Evolutionary conservation across 2,329 filamentous ascomycete species (phyloP).

Genomic region (Pyrenophora tritici-repentis): DNA sequence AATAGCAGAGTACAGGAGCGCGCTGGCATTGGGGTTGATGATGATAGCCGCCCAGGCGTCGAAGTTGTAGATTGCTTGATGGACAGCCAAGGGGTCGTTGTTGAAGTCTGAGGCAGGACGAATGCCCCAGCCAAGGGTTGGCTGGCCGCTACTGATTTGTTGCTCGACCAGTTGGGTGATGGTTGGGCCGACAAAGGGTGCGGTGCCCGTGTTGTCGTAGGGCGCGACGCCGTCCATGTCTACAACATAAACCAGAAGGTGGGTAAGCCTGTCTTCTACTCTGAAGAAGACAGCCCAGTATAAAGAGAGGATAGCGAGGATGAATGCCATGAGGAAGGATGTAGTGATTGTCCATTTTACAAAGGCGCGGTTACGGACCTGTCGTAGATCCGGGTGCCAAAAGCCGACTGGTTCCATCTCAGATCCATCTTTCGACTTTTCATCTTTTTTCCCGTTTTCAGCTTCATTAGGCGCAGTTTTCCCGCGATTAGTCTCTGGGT

Average conservation of each 20-base stretch:
- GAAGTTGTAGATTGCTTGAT: conserved; percentile 63
- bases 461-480: conserved; percentile 11
- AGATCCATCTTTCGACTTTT: conserved; percentile 14
- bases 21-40: conserved; percentile 66
- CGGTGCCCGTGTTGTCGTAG: conserved; percentile 50
- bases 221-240: conserved; percentile 66
- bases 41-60: conserved; percentile 66
- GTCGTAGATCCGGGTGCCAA: conserved; percentile 49
- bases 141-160: conserved; percentile 47
- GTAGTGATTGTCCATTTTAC: conserved; percentile 52
- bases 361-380: conserved; percentile 49
- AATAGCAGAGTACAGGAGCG: conserved; percentile 61
- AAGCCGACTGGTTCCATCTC: conserved; percentile 51
- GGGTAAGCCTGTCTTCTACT: conserved; percentile 52
- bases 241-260: conserved; percentile 61
- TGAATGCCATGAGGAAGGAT: conserved; percentile 59
- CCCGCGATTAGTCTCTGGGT: conserved; percentile 12
- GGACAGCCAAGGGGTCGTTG: conserved; percentile 61
- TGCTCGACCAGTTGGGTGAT: conserved; percentile 55
- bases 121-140: conserved; percentile 57
- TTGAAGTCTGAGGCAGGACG: conserved; percentile 58
- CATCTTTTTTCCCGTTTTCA: conserved; percentile 9
- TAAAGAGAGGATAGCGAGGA: conserved; percentile 61
- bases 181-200: conserved; percentile 62
- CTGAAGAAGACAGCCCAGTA: conserved; percentile 65